Base-by-base conservation (phyloP, 306 rosid species). In the Delonix regia region DNA sequence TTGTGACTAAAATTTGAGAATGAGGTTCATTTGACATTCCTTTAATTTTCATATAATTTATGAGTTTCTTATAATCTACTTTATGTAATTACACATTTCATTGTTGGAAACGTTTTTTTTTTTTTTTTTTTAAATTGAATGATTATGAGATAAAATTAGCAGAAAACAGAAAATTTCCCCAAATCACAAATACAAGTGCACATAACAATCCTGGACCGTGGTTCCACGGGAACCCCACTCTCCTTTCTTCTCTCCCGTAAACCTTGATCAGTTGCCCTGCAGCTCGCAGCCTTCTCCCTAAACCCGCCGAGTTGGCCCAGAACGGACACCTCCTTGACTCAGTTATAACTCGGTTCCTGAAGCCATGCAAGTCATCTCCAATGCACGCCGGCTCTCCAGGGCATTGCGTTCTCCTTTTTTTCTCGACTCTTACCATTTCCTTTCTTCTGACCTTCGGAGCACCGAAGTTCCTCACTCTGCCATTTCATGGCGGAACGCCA, bases 311-410 rank as follows among this genome's bases (percentile, higher is more conserved):
- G 81, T 85, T 86, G 53, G 76, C 84, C 71, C 88, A 5, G 69
- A 74, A 56, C 77, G 18, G 18, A 30, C 12, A 36, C 24, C 61
- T 12, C 57, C 39, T 8, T 42, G 30, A 38, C 78, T 73, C 78
- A 61, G 71, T 77, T 19, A 41, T 14, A 51, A 82, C 87, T 73
- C 69, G 48, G 77, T 59, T 67, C 48, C 36, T 16, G 3, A 80
- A 71, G 86, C 89, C 76, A 91, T 95, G 99, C 97, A 90, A 83
- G 84, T 83, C 55, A 6, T 84, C 56, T 86, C 87, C 57, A 87
- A 70, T 49, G 81, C 94, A 81, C 89, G 93, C 56, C 80, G 93
- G 39, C 81, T 86, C 87, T 80, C 90, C 52, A 77, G 87, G 53
- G 62, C 79, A 3, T 57, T 95, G 63, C 83, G 86, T 76, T 89